These are phyloP conservation scores for Naganishia antarctica DNA, from an alignment of 768 basidiomycete species.

Conservation along the genomic window DNA sequence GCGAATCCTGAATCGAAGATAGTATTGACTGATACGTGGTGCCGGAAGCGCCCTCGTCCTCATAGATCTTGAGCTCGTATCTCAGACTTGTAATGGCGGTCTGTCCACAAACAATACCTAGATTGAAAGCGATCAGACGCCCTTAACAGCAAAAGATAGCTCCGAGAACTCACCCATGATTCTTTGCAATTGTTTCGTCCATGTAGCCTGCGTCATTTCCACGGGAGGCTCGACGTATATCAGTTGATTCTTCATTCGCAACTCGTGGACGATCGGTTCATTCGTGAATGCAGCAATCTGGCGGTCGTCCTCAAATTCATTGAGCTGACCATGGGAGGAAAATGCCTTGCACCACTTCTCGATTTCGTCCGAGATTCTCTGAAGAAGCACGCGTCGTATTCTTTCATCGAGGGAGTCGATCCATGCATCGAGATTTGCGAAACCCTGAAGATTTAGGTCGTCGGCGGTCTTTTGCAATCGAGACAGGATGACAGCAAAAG, in stretches of 20 bases:
- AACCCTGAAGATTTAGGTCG: conserved; percentile 89
- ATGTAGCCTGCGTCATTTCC: conserved; percentile 82
- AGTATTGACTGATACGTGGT: conserved; percentile 56
- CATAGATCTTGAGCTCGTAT: conserved; percentile 92
- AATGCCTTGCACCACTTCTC: conserved; percentile 68
- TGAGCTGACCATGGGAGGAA: conserved; percentile 3
- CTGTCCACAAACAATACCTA: conserved; percentile 69
- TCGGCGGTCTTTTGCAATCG: conserved; percentile 87
- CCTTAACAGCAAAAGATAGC: no score
- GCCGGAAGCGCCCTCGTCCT: conserved; percentile 62
- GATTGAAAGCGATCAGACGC: no score
- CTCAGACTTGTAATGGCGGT: conserved; percentile 86
- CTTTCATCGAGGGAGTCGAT: conserved; percentile 69
- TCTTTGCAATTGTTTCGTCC: conserved; percentile 83
- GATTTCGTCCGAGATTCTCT: conserved; percentile 70
- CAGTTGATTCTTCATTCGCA: conserved; percentile 96
- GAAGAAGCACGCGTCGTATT: conserved; percentile 74
- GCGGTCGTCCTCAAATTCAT: background rate
- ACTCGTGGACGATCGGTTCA: conserved; percentile 86
- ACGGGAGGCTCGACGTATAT: conserved; percentile 98
- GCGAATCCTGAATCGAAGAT: conserved; percentile 65
- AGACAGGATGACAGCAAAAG: conserved; percentile 70
- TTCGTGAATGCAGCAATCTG: conserved; percentile 56
- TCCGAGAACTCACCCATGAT: conserved; percentile 62
- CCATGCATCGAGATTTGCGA: conserved; percentile 88